Evolutionary conservation across 495 filamentous ascomycete genomes (phyloP).

Genomic region (Apodospora peruviana): DNA sequence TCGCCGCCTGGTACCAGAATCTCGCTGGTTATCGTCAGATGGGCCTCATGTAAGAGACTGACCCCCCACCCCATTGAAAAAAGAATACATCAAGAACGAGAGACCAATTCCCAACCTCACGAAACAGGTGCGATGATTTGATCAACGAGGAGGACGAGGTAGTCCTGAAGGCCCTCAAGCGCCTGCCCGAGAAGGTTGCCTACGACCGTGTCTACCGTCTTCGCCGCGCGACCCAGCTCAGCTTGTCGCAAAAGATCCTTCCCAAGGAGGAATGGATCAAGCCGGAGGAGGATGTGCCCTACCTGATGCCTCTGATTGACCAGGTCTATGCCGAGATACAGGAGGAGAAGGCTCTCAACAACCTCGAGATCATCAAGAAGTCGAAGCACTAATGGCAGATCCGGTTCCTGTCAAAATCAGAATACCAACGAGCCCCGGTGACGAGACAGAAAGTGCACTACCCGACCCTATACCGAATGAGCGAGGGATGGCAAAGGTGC

Average conservation of each 20-base stretch:
- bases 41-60: conserved; percentile 70
- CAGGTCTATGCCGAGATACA: conserved; percentile 61
- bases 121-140: conserved; percentile 78
- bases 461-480: too few species aligned
- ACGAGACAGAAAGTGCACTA: too few species aligned
- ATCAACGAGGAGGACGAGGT: conserved; percentile 83
- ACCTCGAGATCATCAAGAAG: conserved; percentile 62
- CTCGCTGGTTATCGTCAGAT: conserved; percentile 88
- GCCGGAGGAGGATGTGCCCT: conserved; percentile 34
- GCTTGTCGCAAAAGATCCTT: conserved; percentile 66
- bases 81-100: background rate
- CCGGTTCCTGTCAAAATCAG: too few species aligned
- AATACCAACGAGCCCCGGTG: too few species aligned
- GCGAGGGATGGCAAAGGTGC: too few species aligned
- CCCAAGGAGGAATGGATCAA: conserved; percentile 74
- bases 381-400: conserved; percentile 30
- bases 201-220: conserved; percentile 98
- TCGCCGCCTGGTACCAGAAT: conserved; percentile 79
- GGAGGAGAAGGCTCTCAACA: conserved; percentile 80
- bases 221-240: conserved; percentile 88
- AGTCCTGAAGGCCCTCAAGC: conserved; percentile 82
- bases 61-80: background rate
- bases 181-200: conserved; percentile 79
- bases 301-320: conserved; percentile 27
- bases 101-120: conserved; percentile 2